Conservation (phyloP, 495 filamentous ascomycete species). For the Trichoderma asperelloides region DNA sequence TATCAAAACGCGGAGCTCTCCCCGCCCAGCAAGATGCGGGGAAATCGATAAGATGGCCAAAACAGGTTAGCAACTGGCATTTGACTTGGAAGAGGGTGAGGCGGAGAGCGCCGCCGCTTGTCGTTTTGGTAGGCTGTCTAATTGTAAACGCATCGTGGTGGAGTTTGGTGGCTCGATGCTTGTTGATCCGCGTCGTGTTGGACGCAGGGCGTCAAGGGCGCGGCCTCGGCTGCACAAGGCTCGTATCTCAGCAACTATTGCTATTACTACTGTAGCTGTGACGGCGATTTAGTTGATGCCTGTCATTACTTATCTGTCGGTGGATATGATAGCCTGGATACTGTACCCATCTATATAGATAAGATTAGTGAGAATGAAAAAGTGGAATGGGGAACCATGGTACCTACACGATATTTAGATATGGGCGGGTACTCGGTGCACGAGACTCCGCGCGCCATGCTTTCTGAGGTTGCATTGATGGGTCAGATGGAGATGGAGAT, state of each 20-base stretch:
- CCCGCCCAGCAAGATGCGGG: constrained; percentile 1
- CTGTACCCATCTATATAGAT: neutral
- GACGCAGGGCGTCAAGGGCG: neutral
- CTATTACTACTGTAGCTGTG: neutral
- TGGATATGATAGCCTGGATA: neutral
- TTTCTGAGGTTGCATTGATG: neutral
- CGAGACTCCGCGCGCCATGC: neutral
- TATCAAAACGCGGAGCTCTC: neutral
- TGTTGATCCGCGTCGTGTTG: neutral
- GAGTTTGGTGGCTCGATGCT: neutral
- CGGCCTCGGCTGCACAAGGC: neutral
- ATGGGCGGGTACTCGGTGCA: neutral
- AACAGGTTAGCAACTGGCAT: neutral
- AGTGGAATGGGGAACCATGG: neutral
- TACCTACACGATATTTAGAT: neutral
- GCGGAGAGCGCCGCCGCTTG: neutral
- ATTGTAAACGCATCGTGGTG: neutral
- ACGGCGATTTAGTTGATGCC: neutral
- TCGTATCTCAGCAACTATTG: neutral
- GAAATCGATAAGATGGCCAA: neutral
- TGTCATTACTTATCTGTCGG: neutral
- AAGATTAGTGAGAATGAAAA: neutral
- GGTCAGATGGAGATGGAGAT: neutral
- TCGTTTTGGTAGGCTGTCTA: neutral
- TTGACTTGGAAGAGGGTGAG: neutral